Evolutionary conservation across 805 yeast species (phyloP), one percentile per base, ranked within the genome.

Genomic region (Jamesozyma gamospora): DNA sequence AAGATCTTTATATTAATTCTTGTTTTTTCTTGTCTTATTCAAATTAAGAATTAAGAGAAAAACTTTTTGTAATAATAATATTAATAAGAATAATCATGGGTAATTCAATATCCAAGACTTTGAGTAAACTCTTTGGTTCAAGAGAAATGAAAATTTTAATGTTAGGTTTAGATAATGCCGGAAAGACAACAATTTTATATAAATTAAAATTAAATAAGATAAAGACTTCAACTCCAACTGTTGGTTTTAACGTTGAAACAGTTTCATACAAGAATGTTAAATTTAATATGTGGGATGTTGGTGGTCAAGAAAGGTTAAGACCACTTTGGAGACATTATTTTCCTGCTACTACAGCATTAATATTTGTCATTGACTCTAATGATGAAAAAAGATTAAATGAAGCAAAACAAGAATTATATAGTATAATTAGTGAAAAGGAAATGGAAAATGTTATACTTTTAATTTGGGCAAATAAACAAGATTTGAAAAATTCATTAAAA

Each of bases 321-420:
- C 94, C 94, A 0, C 69, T 88, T 42, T 88, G 97, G 96, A 77
- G 96, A 62, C 96, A 88, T 58, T 88, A 88, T 64, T 86, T 82
- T 63, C 83, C 94, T 11, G 95, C 95, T 29, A 85, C 96, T 4
- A 82, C 86, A 56, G 95, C 95, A 9, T 71, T 88, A 42, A 85
- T 88, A 40, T 88, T 84, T 60, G 96, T 88, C 40, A 81, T 88
- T 44, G 97, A 88, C 63, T 74, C 86, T 5, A 75, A 82, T 7
- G 95, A 87, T 62, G 57, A 64, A 34, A 73, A 69, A 26, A 71
- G 96, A 53, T 65, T 88, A 50, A 78, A 75, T 37, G 92, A 82
- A 60, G 82, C 92, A 18, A 82, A 79, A 49, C 74, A 69, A 46
- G 95, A 86, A 58, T 67, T 88, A 51, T 74, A 71, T 61, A 73